Percentiles rank a stretch among this genome's conserved stretches.
Evolutionary conservation across 441 rosid species (phyloP).

Genomic region (Erodium texanum): DNA sequence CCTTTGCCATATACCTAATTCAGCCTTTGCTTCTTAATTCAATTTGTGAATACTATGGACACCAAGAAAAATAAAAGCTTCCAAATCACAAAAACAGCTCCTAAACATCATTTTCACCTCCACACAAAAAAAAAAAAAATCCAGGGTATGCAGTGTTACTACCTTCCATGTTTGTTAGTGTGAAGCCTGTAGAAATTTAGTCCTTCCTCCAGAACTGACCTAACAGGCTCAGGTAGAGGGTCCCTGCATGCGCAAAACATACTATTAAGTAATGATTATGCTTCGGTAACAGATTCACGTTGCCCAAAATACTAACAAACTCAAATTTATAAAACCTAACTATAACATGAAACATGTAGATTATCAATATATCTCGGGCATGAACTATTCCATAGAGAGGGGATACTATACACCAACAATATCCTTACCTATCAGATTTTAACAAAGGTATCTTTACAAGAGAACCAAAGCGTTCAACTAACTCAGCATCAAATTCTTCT

Average conservation of each 20-base stretch:
- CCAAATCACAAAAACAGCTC: not conserved
- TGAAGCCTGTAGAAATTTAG: constrained; percentile 67
- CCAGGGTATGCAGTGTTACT: constrained; percentile 9
- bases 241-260: constrained; percentile 40
- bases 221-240: constrained; percentile 66
- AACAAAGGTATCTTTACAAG: constrained; percentile 87
- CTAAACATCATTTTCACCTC: not conserved
- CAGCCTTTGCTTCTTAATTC: not conserved
- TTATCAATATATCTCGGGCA: not conserved
- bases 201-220: constrained; percentile 70
- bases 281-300: not conserved
- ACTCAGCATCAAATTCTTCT: constrained; percentile 72
- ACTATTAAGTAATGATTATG: not conserved
- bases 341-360: not conserved
- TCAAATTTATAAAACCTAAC: not conserved
- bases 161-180: constrained; percentile 73
- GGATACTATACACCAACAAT: constrained; percentile 3
- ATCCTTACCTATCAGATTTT: constrained; percentile 60
- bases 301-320: not conserved
- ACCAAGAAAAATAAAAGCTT: not conserved
- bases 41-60: not conserved
- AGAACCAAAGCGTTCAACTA: constrained; percentile 81
- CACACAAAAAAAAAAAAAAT: not conserved
- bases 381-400: not conserved
- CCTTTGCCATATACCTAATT: not conserved